A percentile compares a stretch with the other conserved stretches of the same genome.
phyloP scores from a whole-genome alignment of 2,329 filamentous ascomycete genomes.

The Pseudogymnoascus sp. region DNA sequence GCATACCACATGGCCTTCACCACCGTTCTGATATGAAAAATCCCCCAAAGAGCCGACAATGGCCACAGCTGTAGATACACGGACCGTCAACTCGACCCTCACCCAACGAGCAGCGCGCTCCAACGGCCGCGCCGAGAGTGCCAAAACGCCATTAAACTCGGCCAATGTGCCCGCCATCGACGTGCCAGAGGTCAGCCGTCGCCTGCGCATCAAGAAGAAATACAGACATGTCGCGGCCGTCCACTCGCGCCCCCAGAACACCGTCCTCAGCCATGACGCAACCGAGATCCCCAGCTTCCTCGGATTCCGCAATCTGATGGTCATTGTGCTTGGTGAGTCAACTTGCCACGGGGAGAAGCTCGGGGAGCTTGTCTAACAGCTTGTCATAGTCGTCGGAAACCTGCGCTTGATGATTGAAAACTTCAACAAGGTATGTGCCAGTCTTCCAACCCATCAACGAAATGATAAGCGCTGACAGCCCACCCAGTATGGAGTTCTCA shows the following conservation, averaged over 20 bases:
- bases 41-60: not conserved
- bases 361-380: slow-evolving; percentile 4
- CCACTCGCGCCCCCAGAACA: slow-evolving; percentile 63
- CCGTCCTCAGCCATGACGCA: slow-evolving; percentile 80
- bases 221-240: slow-evolving; percentile 90
- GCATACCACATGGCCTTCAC: not conserved
- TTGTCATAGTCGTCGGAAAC: slow-evolving; percentile 71
- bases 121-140: slow-evolving; percentile 2
- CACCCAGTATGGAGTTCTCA: slow-evolving; percentile 74
- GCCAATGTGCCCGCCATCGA: slow-evolving; percentile 1
- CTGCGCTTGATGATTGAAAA: slow-evolving; percentile 93
- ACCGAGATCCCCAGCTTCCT: slow-evolving; percentile 70
- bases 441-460: not conserved
- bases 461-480: not conserved
- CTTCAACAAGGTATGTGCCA: slow-evolving; percentile 66
- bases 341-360: slow-evolving; percentile 3
- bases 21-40: not conserved
- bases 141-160: slow-evolving; percentile 5
- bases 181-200: not conserved
- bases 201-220: slow-evolving; percentile 43
- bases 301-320: slow-evolving; percentile 93
- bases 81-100: slow-evolving; percentile 4
- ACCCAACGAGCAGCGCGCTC: slow-evolving; percentile 1
- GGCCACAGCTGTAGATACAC: slow-evolving; percentile 3
- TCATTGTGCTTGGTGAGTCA: slow-evolving; percentile 70